Evolutionary conservation across 345 rosid species (phyloP), one percentile per base, ranked within the genome.

Genomic region (Gynandropsis gynandra): DNA sequence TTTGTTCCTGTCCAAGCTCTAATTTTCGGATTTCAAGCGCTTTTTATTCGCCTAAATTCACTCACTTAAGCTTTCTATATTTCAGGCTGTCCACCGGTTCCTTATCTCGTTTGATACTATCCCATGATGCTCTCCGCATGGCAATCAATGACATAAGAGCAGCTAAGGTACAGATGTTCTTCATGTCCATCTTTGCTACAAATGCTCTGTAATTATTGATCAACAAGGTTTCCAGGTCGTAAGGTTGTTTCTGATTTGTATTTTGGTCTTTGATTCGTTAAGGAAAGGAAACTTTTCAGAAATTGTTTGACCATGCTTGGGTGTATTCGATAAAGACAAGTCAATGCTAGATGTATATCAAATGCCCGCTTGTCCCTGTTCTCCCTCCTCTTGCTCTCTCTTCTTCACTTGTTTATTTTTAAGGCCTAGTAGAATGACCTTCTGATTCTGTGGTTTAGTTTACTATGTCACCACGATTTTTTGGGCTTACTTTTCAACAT

Each of bases 11-110:
- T 17, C 59, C 31, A 9, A 37, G 35, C 3, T 56, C 10, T 39
- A 3, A 14, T 42, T 39, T 36, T 19, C 9, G 27, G 17, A 15
- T 10, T 5, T 14, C 15, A 5, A 29, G 7, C 50, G 9, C 33
- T 4, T 37, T 24, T 18, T 40, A 9, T 16, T 57, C 63, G 24
- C 16, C 16, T 35, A 15, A 47, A n/a, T 45, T 45, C 39, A 44
- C 4, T 40, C 10, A 35, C 7, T 12, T 34, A 19, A 3, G 16
- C 40, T 0, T 47, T 11, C 52, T 47, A 11, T 47, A 8, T 67
- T 73, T 56, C 79, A 87, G 98, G 68, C 73, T 87, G 75, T 85
- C 93, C 66, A 82, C 97, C 27, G 98, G 98, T 62, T 95, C 81
- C n/a, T 58, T 92, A 34, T 87, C 97, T 21, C 80, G 95, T 44